These are phyloP conservation scores for Corylus americana DNA, from an alignment of 306 rosid species.

Conservation along the genomic window DNA sequence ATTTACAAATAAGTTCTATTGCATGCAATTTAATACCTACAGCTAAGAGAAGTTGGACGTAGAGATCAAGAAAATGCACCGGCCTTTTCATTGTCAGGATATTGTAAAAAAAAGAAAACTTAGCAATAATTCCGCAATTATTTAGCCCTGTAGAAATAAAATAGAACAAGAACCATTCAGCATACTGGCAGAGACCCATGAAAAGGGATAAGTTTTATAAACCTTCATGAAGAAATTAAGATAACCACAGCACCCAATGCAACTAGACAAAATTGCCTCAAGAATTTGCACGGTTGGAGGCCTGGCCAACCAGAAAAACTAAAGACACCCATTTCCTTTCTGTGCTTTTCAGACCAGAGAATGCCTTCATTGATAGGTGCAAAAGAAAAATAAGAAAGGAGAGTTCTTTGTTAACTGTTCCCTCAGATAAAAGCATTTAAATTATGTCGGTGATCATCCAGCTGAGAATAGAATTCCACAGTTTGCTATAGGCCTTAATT, in stretches of 20 bases:
- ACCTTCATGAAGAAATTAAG: neutral
- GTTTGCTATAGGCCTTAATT: neutral
- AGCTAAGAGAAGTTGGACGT: neutral
- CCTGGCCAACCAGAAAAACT: constrained; percentile 9
- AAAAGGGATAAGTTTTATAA: neutral
- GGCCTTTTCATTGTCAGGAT: neutral
- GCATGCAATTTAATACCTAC: neutral
- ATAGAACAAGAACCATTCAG: neutral
- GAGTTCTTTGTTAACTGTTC: neutral
- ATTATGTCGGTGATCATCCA: neutral
- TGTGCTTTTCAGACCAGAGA: neutral
- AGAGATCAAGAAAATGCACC: neutral
- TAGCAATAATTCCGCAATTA: neutral
- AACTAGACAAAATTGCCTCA: neutral
- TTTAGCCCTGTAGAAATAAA: neutral
- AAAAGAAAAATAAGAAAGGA: neutral
- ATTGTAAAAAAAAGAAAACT: neutral
- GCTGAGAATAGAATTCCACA: neutral
- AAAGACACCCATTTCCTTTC: constrained; percentile 6
- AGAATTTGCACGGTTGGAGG: neutral
- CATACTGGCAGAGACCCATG: neutral
- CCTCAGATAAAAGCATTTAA: neutral
- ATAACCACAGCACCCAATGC: neutral
- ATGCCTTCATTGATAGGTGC: neutral
- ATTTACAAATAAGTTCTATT: too few relatives aligned